A percentile compares a stretch with the other conserved stretches of the same genome.
phyloP scores from a whole-genome alignment of 164 flowering plant genomes.

The Cinnamomum micranthum region DNA sequence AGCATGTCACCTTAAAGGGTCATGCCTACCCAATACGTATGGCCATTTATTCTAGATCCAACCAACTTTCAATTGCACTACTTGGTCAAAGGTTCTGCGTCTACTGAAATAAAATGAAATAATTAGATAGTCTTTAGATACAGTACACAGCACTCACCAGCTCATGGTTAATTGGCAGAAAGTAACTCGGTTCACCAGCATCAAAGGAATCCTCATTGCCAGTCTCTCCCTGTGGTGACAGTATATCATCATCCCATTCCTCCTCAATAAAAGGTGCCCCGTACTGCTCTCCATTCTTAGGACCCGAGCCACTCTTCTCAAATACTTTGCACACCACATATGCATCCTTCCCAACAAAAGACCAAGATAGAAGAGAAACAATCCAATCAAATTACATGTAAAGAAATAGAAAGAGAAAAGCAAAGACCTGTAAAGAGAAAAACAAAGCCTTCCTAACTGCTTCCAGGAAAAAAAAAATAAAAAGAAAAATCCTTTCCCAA shows the following conservation, averaged over 20 bases:
- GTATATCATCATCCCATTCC: conserved; percentile 37
- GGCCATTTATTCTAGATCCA: too few relatives aligned
- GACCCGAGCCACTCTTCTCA: conserved; percentile 38
- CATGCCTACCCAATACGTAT: neutral
- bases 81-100: neutral
- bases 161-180: neutral
- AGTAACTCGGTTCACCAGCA: neutral
- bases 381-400: neutral
- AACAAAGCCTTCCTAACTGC: neutral
- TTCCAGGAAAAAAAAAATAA: neutral
- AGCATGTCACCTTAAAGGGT: neutral
- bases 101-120: neutral
- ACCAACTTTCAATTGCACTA: neutral
- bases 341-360: neutral
- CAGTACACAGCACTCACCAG: neutral
- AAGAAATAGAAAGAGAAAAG: neutral
- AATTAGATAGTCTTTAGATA: neutral
- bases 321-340: conserved; percentile 28
- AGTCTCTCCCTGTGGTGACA: conserved; percentile 28
- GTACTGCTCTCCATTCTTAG: conserved; percentile 51
- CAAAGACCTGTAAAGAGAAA: neutral
- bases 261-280: conserved; percentile 56
- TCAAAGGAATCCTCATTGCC: conserved; percentile 15
- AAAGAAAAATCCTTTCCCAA: neutral
- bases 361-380: neutral